phyloP scores from a whole-genome alignment of 1,284 basidiomycete genomes.

The Cryptococcus floricola region DNA sequence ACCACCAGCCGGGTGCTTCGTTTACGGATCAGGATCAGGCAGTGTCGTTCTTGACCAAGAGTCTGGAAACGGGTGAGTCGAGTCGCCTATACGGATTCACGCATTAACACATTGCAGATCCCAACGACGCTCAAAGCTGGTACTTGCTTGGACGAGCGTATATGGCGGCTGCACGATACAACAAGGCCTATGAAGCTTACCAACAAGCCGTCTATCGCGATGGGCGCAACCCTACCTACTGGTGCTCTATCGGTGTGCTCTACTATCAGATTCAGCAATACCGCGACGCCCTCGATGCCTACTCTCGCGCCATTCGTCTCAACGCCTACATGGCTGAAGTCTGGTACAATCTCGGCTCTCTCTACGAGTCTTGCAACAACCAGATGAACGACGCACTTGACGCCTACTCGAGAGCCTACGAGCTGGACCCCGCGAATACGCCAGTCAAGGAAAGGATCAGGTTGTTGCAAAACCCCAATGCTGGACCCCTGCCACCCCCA shows the following conservation, averaged over 20 bases:
- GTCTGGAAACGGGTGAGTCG: constrained; percentile 79
- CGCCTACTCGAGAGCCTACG: constrained; percentile 86
- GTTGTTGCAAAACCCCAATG: constrained; percentile 76
- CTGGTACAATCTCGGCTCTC: constrained; percentile 95
- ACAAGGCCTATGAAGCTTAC: constrained; percentile 99
- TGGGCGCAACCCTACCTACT: constrained; percentile 97
- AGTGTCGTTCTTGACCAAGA: constrained; percentile 89
- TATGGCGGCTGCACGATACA: constrained; percentile 98
- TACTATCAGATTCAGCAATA: constrained; percentile 99
- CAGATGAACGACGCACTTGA: constrained; percentile 98
- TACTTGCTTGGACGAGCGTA: constrained; percentile 96
- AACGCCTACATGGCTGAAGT: constrained; percentile 99
- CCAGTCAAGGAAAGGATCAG: constrained; percentile 73
- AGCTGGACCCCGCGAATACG: constrained; percentile 77
- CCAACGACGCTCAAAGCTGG: constrained; percentile 97
- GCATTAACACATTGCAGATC: constrained; percentile 55
- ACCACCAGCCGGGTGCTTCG: constrained; percentile 87
- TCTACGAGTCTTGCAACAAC: constrained; percentile 99
- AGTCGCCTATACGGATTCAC: background rate
- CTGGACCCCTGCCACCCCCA: constrained; percentile 68
- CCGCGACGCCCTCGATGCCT: constrained; percentile 95
- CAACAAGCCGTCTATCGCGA: constrained; percentile 99
- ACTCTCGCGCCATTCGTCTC: constrained; percentile 95
- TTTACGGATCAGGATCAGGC: constrained; percentile 96
- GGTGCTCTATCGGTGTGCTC: constrained; percentile 98